These are phyloP conservation scores for Malassezia dermatis DNA, from an alignment of 1,284 basidiomycete genomes.

Conservation along the genomic window DNA sequence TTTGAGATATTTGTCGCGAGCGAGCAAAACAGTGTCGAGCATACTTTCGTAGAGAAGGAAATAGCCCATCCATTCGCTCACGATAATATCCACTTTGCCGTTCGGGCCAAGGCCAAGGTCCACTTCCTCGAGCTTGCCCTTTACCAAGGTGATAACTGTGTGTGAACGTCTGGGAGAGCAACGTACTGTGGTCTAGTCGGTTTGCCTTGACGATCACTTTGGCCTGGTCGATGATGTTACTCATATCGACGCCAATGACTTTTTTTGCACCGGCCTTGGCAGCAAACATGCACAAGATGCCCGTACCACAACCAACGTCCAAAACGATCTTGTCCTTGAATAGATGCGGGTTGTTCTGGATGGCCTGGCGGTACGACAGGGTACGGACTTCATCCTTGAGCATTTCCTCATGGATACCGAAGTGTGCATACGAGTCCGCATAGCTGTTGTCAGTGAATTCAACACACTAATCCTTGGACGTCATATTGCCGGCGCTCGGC, in stretches of 20 bases:
- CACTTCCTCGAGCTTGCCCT: slow-evolving; percentile 92
- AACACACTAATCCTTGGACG: slow-evolving; percentile 36
- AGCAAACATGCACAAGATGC: slow-evolving; percentile 97
- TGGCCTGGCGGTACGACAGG: slow-evolving; percentile 84
- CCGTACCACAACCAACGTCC: slow-evolving; percentile 97
- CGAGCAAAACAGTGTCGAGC: slow-evolving; percentile 94
- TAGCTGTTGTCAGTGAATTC: slow-evolving; percentile 19
- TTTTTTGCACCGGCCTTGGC: slow-evolving; percentile 92
- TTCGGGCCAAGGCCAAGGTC: slow-evolving; percentile 49
- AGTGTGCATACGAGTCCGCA: slow-evolving; percentile 47
- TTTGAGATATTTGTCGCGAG: slow-evolving; percentile 84
- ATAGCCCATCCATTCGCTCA: slow-evolving; percentile 95
- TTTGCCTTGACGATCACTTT: slow-evolving; percentile 92
- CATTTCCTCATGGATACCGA: slow-evolving; percentile 64
- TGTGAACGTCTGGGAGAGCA: neutral
- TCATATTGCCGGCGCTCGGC: slow-evolving; percentile 26
- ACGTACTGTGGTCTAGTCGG: slow-evolving; percentile 68
- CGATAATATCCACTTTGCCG: slow-evolving; percentile 73
- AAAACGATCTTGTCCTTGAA: slow-evolving; percentile 71
- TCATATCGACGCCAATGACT: slow-evolving; percentile 86
- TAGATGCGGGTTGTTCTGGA: slow-evolving; percentile 85
- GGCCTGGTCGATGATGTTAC: slow-evolving; percentile 98
- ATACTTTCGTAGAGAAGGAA: slow-evolving; percentile 86
- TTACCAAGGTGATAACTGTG: slow-evolving; percentile 70
- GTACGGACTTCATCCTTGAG: slow-evolving; percentile 94